Percentiles rank a stretch among this genome's conserved stretches.
Evolutionary conservation across 306 rosid species (phyloP).

Genomic region (Vigna mungo): DNA sequence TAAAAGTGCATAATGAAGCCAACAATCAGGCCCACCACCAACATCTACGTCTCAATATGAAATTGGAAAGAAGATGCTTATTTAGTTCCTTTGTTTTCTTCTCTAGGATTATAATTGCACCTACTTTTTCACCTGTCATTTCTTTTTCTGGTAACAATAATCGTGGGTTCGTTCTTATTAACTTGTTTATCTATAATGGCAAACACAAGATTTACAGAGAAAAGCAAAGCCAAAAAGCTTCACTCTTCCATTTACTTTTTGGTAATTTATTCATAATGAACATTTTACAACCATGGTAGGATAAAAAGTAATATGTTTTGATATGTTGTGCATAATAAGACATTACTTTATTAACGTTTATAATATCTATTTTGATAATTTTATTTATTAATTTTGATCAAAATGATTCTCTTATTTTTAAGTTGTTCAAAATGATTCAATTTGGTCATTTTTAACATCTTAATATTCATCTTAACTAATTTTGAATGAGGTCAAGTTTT

Average conservation of each 20-base stretch:
- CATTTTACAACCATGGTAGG: too few relatives aligned
- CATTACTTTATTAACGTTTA: too few relatives aligned
- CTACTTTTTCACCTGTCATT: not conserved
- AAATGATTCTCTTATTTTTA: too few relatives aligned
- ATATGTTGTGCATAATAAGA: too few relatives aligned
- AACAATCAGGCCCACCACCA: not conserved
- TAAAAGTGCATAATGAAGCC: slow-evolving; percentile 36
- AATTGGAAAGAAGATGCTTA: slow-evolving; percentile 20
- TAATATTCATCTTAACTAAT: too few relatives aligned
- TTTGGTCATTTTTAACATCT: too few relatives aligned
- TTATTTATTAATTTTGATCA: too few relatives aligned
- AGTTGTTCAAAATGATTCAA: too few relatives aligned
- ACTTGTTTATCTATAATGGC: not conserved
- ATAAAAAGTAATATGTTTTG: too few relatives aligned
- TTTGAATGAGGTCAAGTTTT: too few relatives aligned
- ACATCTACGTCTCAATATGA: not conserved
- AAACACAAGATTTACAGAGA: not conserved
- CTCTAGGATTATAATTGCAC: not conserved
- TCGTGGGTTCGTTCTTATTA: not conserved
- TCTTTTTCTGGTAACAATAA: slow-evolving; percentile 3
- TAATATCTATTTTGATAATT: too few relatives aligned
- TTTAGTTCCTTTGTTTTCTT: not conserved
- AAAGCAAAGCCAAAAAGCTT: not conserved
- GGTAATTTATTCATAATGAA: too few relatives aligned
- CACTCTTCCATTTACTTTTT: not conserved